Evolutionary conservation across 768 basidiomycete genomes (phyloP).

Genomic region (Paxillus involutus): DNA sequence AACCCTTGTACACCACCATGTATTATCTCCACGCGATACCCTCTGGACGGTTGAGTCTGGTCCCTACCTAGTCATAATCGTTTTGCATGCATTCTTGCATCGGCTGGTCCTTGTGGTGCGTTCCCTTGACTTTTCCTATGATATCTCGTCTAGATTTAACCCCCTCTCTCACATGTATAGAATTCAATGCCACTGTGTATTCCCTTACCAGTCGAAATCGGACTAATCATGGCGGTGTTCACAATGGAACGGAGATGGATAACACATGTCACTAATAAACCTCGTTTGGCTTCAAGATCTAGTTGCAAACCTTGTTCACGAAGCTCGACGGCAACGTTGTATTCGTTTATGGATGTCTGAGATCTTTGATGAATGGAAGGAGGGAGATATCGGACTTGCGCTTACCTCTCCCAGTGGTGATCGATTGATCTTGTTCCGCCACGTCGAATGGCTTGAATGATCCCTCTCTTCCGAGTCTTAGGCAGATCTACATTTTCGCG

Average conservation of each 20-base stretch:
- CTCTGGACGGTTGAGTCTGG: not conserved
- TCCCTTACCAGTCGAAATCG: not conserved
- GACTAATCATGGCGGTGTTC: not conserved
- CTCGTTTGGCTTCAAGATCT: not conserved
- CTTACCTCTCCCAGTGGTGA: too few relatives aligned
- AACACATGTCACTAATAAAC: constrained; percentile 3
- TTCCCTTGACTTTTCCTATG: constrained; percentile 3
- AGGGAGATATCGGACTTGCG: too few relatives aligned
- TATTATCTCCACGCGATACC: constrained; percentile 3
- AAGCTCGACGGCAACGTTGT: too few relatives aligned
- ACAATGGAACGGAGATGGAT: not conserved
- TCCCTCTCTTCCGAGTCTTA: too few relatives aligned
- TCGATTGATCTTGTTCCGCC: too few relatives aligned
- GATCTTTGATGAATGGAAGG: not conserved
- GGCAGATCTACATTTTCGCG: too few relatives aligned
- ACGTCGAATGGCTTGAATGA: too few relatives aligned
- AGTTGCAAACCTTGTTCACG: too few relatives aligned
- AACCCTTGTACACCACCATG: constrained; percentile 14
- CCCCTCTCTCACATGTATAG: not conserved
- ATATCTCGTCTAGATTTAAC: constrained; percentile 1
- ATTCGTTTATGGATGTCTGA: constrained; percentile 2
- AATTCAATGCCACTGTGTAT: not conserved
- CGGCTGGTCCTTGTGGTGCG: constrained; percentile 14
- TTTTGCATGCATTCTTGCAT: constrained; percentile 2
- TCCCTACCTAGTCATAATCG: constrained; percentile 1